Evolutionary conservation across 2,329 filamentous ascomycete genomes (phyloP).

Genomic region (Diaporthe sp.): DNA sequence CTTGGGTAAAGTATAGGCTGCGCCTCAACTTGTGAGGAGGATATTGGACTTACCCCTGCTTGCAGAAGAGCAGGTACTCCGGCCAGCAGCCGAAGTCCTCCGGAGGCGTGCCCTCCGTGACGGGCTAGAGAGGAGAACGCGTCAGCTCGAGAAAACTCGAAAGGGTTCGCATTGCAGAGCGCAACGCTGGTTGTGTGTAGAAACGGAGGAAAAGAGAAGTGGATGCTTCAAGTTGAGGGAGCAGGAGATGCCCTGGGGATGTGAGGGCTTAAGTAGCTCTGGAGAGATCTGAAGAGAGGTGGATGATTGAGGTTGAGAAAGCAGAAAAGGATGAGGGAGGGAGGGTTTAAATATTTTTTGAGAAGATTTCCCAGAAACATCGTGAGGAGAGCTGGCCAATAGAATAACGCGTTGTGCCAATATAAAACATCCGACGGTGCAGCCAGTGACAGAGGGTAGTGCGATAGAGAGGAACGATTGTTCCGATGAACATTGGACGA

Average conservation of each 20-base stretch:
- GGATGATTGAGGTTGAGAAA: background rate
- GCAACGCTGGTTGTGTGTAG: background rate
- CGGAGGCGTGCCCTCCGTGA: slow-evolving; percentile 10
- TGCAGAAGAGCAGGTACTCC: slow-evolving; percentile 28
- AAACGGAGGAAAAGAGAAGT: background rate
- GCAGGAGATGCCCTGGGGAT: background rate
- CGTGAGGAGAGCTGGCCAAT: background rate
- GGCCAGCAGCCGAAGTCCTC: slow-evolving; percentile 18
- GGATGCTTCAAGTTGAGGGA: background rate
- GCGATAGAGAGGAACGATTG: background rate
- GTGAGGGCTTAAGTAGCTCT: background rate
- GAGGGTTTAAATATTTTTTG: slow-evolving; percentile 16
- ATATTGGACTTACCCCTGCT: slow-evolving; percentile 30
- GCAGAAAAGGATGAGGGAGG: background rate
- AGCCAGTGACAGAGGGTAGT: background rate
- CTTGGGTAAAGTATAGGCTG: background rate
- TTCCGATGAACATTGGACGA: background rate
- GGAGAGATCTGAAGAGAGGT: background rate
- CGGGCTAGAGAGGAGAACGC: background rate
- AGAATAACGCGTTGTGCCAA: background rate
- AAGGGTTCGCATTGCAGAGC: background rate
- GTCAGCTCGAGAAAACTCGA: slow-evolving; percentile 11
- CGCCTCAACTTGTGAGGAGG: background rate
- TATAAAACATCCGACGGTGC: background rate
- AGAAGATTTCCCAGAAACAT: background rate